phyloP scores from a whole-genome alignment of 2,329 filamentous ascomycete genomes.

The Mycogone perniciosa region DNA sequence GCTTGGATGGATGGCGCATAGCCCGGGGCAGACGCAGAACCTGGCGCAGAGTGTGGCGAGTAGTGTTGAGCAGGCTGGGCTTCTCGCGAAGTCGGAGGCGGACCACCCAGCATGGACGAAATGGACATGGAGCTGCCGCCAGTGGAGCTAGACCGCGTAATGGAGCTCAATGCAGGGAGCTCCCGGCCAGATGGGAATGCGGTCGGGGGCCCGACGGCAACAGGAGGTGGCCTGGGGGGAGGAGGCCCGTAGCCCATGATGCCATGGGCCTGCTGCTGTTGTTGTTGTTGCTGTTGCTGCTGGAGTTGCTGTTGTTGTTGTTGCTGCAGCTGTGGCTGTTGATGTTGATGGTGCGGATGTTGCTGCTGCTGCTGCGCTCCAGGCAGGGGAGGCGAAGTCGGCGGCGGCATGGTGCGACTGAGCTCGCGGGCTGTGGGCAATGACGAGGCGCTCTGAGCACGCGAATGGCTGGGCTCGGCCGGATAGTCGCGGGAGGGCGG shows the following conservation, averaged over 20 bases:
- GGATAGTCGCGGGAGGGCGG: constrained; percentile 23
- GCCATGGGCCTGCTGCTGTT: constrained; percentile 26
- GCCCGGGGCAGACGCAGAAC: constrained; percentile 36
- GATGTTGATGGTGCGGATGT: constrained; percentile 10
- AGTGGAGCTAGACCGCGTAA: constrained; percentile 40
- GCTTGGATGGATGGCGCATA: constrained; percentile 46
- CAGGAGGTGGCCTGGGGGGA: constrained; percentile 38
- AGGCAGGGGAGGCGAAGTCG: constrained; percentile 36
- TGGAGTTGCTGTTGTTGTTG: constrained; percentile 24
- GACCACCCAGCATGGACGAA: constrained; percentile 53
- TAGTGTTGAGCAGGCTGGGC: constrained; percentile 37
- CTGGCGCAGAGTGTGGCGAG: constrained; percentile 34
- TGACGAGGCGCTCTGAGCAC: constrained; percentile 39
- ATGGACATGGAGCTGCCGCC: constrained; percentile 55
- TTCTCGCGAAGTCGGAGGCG: constrained; percentile 38
- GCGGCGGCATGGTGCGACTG: constrained; percentile 41
- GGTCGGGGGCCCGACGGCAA: constrained; percentile 37
- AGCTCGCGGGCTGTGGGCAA: constrained; percentile 31
- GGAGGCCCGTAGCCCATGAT: constrained; percentile 38
- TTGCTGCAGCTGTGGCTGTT: constrained; percentile 22
- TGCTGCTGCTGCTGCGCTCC: constrained; percentile 24
- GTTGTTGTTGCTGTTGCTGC: constrained; percentile 21
- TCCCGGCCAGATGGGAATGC: constrained; percentile 46
- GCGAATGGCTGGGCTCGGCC: constrained; percentile 33
- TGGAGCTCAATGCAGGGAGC: constrained; percentile 44